A percentile compares a stretch with the other conserved stretches of the same genome.
Evolutionary conservation across 768 basidiomycete species (phyloP).

Genomic region (Auriscalpium vulgare): DNA sequence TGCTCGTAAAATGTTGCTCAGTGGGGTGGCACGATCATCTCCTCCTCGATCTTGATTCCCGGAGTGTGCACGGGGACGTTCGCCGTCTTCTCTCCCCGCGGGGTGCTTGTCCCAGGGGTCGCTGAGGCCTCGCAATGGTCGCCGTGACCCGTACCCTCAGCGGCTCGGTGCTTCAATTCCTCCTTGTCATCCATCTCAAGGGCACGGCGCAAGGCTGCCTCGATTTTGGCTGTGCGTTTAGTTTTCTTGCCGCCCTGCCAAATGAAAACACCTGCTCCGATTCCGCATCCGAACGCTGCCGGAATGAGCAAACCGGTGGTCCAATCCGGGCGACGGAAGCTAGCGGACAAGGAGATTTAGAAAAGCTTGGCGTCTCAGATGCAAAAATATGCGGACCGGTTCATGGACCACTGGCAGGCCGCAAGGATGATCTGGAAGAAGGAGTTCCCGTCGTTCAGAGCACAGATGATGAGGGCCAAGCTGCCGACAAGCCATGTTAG

Average conservation of each 20-base stretch:
- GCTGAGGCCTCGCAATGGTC: neutral
- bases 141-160: neutral
- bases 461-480: constrained; percentile 64
- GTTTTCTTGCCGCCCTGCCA: constrained; percentile 67
- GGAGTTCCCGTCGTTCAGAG: constrained; percentile 69
- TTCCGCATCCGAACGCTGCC: constrained; percentile 67
- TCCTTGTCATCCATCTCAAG: constrained; percentile 26
- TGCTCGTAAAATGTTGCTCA: too few relatives aligned
- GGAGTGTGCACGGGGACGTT: neutral
- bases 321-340: constrained; percentile 63
- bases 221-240: constrained; percentile 58
- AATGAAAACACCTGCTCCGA: constrained; percentile 63
- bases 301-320: constrained; percentile 65
- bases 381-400: constrained; percentile 35
- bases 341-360: constrained; percentile 12
- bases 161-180: neutral
- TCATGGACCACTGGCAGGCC: constrained; percentile 74
- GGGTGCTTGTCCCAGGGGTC: neutral
- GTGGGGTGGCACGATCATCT: constrained; percentile 23
- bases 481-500: constrained; percentile 25
- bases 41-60: constrained; percentile 22
- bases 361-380: neutral
- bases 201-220: constrained; percentile 45
- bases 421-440: constrained; percentile 72
- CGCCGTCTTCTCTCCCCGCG: neutral